These are phyloP conservation scores for Tuber melanosporum DNA, from an alignment of 495 filamentous ascomycete genomes.

Conservation along the genomic window DNA sequence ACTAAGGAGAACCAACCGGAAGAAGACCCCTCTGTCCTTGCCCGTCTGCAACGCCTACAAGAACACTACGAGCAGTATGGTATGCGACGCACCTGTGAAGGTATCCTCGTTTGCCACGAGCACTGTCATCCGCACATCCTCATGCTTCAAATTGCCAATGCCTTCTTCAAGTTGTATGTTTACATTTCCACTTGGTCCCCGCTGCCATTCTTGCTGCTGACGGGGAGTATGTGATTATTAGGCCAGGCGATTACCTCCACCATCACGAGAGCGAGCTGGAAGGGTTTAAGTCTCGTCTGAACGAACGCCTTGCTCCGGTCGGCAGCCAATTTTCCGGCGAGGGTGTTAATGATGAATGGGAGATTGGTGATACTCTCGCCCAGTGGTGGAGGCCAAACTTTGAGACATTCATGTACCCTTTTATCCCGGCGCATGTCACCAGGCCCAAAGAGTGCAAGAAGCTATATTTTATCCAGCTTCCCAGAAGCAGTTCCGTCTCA, in stretches of 20 bases:
- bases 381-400: conserved; percentile 99
- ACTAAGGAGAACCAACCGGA: conserved; percentile 97
- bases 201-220: neutral
- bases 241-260: conserved; percentile 89
- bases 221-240: conserved; percentile 36
- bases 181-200: neutral
- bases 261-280: conserved; percentile 83
- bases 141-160: conserved; percentile 98
- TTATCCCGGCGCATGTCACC: conserved; percentile 89
- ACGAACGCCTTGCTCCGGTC: conserved; percentile 86
- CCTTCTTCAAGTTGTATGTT: conserved; percentile 90
- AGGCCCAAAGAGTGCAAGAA: conserved; percentile 99
- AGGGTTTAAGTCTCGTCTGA: conserved; percentile 85
- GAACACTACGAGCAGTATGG: conserved; percentile 88
- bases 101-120: conserved; percentile 93
- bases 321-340: conserved; percentile 80
- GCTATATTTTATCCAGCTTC: conserved; percentile 91
- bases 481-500: conserved; percentile 68
- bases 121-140: conserved; percentile 97
- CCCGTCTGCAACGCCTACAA: conserved; percentile 83
- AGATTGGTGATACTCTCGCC: conserved; percentile 86
- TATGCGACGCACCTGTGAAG: conserved; percentile 95
- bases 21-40: conserved; percentile 90
- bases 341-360: conserved; percentile 82
- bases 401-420: conserved; percentile 99